Percentiles rank a stretch among this genome's conserved stretches.
phyloP scores from a whole-genome alignment of 2,329 filamentous ascomycete genomes.

The Penicillium olsonii region DNA sequence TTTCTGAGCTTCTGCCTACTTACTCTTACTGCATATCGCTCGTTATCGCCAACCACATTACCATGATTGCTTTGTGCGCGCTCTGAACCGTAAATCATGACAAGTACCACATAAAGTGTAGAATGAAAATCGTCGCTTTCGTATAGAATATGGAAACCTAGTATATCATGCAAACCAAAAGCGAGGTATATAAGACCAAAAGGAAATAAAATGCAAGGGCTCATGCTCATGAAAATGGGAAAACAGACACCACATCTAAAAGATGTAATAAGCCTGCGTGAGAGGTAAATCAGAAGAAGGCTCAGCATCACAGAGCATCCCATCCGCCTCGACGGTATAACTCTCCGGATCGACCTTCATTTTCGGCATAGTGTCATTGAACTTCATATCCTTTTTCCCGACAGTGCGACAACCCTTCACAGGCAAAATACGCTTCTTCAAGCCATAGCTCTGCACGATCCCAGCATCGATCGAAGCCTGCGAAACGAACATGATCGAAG shows the following conservation, averaged over 20 bases:
- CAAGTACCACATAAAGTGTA: not conserved
- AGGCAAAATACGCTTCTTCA: conserved; percentile 77
- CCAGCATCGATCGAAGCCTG: conserved; percentile 68
- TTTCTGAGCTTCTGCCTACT: no score
- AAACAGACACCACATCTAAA: conserved; percentile 46
- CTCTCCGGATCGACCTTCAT: conserved; percentile 92
- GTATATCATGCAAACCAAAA: conserved; percentile 4
- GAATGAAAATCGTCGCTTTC: conserved; percentile 10
- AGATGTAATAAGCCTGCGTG: conserved; percentile 76
- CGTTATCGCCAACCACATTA: no score
- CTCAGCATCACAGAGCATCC: conserved; percentile 69
- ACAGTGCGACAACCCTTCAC: conserved; percentile 75
- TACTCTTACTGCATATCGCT: no score
- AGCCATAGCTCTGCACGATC: conserved; percentile 67
- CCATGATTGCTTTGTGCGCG: no score
- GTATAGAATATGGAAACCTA: conserved; percentile 3
- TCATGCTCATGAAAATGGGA: not conserved
- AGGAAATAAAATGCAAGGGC: conserved; percentile 1
- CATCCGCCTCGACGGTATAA: conserved; percentile 85
- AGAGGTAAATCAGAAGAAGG: conserved; percentile 72
- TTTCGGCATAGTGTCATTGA: conserved; percentile 76
- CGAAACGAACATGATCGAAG: conserved; percentile 82
- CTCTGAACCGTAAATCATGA: no score
- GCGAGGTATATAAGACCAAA: conserved; percentile 17
- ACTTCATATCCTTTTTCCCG: conserved; percentile 86